Base-by-base conservation (phyloP, 2,329 filamentous ascomycete species). In the Helotiales sp. region DNA sequence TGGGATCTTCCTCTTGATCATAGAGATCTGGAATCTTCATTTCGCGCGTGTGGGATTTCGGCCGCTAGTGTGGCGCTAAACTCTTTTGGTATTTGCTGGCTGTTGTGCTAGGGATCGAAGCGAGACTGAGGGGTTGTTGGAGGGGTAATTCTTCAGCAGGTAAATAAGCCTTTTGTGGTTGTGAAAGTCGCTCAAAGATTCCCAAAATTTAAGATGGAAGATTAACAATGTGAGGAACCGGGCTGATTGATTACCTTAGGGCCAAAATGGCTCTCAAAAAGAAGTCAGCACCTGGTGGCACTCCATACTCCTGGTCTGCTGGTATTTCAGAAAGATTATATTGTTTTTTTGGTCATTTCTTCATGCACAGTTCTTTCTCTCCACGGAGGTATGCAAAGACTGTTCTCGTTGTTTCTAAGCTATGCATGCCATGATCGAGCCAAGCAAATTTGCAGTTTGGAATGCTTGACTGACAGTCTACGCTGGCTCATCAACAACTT, bases 401-500 rank as follows among this genome's bases (percentile, higher is more conserved):
- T n/a, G n/a, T n/a, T n/a, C n/a, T n/a, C n/a, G n/a, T n/a, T n/a
- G n/a, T n/a, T n/a, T n/a, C n/a, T n/a, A n/a, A n/a, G n/a, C n/a
- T n/a, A n/a, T n/a, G n/a, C n/a, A n/a, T n/a, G n/a, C n/a, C n/a
- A n/a, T n/a, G n/a, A n/a, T n/a, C n/a, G 37, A 43, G 11, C 6
- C n/a, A 43, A 4, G 37, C 37, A n/a, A 2, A 43, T 43, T 43
- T 17, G n/a, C n/a, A n/a, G n/a, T n/a, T n/a, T n/a, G n/a, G n/a
- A n/a, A n/a, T n/a, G n/a, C 26, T 30, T 17, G 1, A 52, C 1
- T 52, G 15, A n/a, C 4, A n/a, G 2, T 52, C 34, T 40, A 59
- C 34, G 34, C 32, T 11, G 37, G 32, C 37, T 26, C 32, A 28
- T 68, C 68, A 55, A 70, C 64, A 63, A 63, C 70, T 17, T 66